Evolutionary conservation across 345 rosid species (phyloP).

Genomic region (Crucihimalaya himalaica): DNA sequence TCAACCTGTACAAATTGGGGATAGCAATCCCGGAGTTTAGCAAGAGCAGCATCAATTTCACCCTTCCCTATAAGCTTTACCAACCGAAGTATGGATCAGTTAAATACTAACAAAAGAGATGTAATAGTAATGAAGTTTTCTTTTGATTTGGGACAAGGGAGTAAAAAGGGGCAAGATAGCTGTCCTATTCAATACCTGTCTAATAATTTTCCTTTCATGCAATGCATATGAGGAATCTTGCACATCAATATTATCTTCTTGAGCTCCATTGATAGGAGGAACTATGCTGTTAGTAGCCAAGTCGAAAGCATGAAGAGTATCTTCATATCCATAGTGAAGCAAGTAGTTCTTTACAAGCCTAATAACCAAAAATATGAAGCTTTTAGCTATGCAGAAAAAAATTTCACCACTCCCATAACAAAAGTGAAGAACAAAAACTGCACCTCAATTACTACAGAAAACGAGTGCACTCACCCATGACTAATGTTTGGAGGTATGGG

Average conservation of each 20-base stretch:
- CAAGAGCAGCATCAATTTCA: conserved; percentile 71
- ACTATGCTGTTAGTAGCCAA: conserved; percentile 61
- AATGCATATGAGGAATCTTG: conserved; percentile 69
- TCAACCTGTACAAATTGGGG: conserved; percentile 84
- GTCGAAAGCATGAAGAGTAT: conserved; percentile 78
- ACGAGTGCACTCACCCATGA: conserved; percentile 53
- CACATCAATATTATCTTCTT: conserved; percentile 62
- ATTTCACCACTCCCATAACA: background rate
- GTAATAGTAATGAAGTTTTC: conserved; percentile 3
- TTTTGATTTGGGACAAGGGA: background rate
- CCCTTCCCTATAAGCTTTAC: conserved; percentile 87
- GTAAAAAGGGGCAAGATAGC: background rate
- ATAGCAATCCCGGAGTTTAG: conserved; percentile 68
- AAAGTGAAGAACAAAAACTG: background rate
- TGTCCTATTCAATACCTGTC: conserved; percentile 82
- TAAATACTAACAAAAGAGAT: background rate
- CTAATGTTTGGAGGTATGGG: conserved; percentile 61
- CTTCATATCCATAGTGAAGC: conserved; percentile 88
- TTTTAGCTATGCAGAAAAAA: background rate
- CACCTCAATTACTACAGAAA: background rate
- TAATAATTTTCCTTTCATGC: conserved; percentile 64
- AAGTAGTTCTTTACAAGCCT: conserved; percentile 85
- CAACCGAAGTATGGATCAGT: conserved; percentile 29
- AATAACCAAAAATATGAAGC: conserved; percentile 19
- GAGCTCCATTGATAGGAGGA: conserved; percentile 57